These are phyloP conservation scores for Hygrophorus pudorinus DNA, from an alignment of 768 basidiomycete genomes.

Conservation along the genomic window DNA sequence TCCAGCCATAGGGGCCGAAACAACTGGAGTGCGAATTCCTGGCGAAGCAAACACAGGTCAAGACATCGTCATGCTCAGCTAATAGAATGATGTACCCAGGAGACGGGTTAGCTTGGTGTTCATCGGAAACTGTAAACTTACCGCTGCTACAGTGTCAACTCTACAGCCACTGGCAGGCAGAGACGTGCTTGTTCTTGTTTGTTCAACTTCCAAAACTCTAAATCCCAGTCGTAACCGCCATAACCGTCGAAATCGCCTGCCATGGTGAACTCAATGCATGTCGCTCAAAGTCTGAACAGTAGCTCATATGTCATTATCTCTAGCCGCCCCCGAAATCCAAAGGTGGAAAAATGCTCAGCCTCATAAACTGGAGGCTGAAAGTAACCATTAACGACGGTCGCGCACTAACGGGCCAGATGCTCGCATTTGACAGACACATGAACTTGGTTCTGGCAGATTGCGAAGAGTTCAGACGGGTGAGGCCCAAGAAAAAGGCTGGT, in stretches of 20 bases:
- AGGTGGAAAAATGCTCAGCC: slow-evolving; percentile 95
- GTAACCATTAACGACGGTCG: slow-evolving; percentile 97
- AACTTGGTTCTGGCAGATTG: slow-evolving; percentile 97
- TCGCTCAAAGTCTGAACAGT: not conserved
- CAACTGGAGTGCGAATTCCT: slow-evolving; percentile 52
- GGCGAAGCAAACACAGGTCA: not conserved
- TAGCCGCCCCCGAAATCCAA: slow-evolving; percentile 95
- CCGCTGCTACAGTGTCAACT: too few species aligned
- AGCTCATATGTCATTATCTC: not conserved
- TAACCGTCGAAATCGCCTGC: slow-evolving; percentile 22
- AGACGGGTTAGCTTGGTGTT: slow-evolving; percentile 38
- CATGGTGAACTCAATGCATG: slow-evolving; percentile 37
- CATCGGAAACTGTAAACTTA: slow-evolving; percentile 10
- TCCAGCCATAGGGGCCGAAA: slow-evolving; percentile 63
- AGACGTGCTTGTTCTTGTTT: slow-evolving; percentile 7
- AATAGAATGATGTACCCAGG: slow-evolving; percentile 29
- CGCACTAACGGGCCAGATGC: slow-evolving; percentile 93
- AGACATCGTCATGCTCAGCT: not conserved
- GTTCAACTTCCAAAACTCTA: slow-evolving; percentile 1
- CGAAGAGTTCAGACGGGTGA: slow-evolving; percentile 91
- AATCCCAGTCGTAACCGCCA: slow-evolving; percentile 2
- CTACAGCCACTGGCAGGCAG: too few species aligned
- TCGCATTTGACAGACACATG: slow-evolving; percentile 99
- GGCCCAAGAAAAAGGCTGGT: slow-evolving; percentile 86
- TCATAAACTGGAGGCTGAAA: slow-evolving; percentile 97